A percentile compares a stretch with the other conserved stretches of the same genome.
These are phyloP conservation scores for Suillus placidus DNA, from an alignment of 768 basidiomycete genomes.

Conservation along the genomic window DNA sequence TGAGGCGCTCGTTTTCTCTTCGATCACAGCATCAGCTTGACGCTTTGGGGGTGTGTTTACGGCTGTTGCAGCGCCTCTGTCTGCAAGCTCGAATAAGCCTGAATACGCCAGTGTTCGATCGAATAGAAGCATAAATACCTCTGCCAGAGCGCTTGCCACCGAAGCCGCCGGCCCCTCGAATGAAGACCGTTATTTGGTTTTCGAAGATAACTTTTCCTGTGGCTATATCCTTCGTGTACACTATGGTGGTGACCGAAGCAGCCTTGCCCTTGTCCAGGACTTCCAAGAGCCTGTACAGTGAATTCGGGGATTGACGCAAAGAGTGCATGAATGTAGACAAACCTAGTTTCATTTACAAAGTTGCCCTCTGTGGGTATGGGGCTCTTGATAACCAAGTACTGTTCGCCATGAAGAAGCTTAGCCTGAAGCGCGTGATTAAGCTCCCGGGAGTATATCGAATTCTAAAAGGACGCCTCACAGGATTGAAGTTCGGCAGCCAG, in stretches of 20 bases:
- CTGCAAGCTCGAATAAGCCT: constrained; percentile 40
- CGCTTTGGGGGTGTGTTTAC: constrained; percentile 80
- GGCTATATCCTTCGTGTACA: constrained; percentile 78
- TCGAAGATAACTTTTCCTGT: constrained; percentile 86
- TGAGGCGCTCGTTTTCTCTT: constrained; percentile 80
- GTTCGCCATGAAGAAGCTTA: constrained; percentile 97
- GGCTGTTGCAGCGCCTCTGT: constrained; percentile 88
- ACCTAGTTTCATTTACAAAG: constrained; percentile 75
- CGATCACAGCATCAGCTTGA: constrained; percentile 79
- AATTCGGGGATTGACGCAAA: background rate
- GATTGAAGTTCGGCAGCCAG: constrained; percentile 95
- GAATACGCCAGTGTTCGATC: constrained; percentile 5
- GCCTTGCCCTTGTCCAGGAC: constrained; percentile 93
- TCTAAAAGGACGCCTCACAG: constrained; percentile 50
- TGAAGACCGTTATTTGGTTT: constrained; percentile 89
- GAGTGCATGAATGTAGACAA: constrained; percentile 20
- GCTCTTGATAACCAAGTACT: constrained; percentile 85
- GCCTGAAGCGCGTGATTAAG: constrained; percentile 50
- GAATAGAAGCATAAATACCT: constrained; percentile 48
- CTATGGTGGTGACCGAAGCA: constrained; percentile 79
- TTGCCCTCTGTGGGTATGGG: constrained; percentile 86
- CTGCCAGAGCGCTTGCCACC: constrained; percentile 85
- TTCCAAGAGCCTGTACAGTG: constrained; percentile 60
- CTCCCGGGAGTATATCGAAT: constrained; percentile 1
- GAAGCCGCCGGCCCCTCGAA: constrained; percentile 95